phyloP scores from a whole-genome alignment of 306 rosid species.

The Cucurbita maxima region DNA sequence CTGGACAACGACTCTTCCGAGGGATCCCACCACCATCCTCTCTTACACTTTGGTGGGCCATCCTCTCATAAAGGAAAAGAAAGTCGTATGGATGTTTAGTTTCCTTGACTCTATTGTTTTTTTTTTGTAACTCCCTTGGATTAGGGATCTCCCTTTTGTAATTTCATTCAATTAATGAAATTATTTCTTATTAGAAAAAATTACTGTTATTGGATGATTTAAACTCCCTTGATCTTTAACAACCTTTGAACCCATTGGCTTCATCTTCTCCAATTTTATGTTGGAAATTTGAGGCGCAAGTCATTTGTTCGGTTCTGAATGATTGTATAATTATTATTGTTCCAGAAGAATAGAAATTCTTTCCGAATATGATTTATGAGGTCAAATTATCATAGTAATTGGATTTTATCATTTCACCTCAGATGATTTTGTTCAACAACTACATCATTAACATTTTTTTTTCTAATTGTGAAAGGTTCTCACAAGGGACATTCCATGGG shows the following conservation, averaged over 20 bases:
- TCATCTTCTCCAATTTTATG: background rate
- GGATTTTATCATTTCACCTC: background rate
- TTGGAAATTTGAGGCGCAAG: background rate
- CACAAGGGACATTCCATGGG: slow-evolving; percentile 94
- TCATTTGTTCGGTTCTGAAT: background rate
- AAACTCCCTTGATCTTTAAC: background rate
- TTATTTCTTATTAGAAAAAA: background rate
- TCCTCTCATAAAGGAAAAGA: background rate
- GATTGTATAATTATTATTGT: background rate
- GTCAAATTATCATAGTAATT: background rate
- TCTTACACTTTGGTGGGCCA: background rate
- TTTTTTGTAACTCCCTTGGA: background rate
- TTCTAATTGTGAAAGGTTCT: slow-evolving; percentile 35
- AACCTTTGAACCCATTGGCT: background rate
- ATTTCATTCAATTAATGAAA: background rate
- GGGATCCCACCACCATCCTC: background rate
- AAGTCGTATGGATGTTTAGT: background rate
- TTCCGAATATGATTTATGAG: background rate
- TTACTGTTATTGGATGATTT: background rate
- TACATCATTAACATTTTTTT: background rate
- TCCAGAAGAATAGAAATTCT: background rate
- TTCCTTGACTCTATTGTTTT: background rate
- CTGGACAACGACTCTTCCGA: background rate
- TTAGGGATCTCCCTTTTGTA: background rate
- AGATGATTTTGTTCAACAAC: background rate